A percentile compares a stretch with the other conserved stretches of the same genome.
phyloP scores from a whole-genome alignment of 2,329 filamentous ascomycete genomes.

The Karstenula rhodostoma region DNA sequence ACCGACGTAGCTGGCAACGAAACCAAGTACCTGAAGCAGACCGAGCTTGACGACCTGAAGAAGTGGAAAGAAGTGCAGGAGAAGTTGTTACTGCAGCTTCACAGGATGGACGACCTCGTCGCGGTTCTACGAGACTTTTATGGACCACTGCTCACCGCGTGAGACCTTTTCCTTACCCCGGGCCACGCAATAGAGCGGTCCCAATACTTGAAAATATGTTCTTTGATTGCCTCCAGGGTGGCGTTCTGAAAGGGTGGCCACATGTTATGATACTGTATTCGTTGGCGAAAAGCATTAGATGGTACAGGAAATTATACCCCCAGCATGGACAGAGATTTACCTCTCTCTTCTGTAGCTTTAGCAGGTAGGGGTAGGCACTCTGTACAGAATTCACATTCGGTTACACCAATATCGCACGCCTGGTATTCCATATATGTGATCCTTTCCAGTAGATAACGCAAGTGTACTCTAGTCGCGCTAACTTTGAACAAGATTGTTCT shows the following conservation, averaged over 20 bases:
- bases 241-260: slow-evolving; percentile 4
- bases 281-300: slow-evolving; percentile 11
- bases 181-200: not conserved
- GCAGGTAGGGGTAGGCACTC: slow-evolving; percentile 9
- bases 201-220: not conserved
- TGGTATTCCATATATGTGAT: not conserved
- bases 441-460: not conserved
- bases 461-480: not conserved
- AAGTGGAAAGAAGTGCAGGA: slow-evolving; percentile 69
- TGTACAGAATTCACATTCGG: not conserved
- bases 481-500: not conserved
- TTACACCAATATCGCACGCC: not conserved
- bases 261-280: not conserved
- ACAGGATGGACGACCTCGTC: slow-evolving; percentile 83
- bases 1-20: slow-evolving; percentile 86
- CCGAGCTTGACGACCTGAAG: slow-evolving; percentile 75
- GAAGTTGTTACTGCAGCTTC: slow-evolving; percentile 79
- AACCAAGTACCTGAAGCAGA: slow-evolving; percentile 77
- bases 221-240: not conserved
- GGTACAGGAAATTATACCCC: slow-evolving; percentile 15
- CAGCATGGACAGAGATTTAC: slow-evolving; percentile 15
- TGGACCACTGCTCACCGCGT: slow-evolving; percentile 38
- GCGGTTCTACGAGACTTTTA: slow-evolving; percentile 76
- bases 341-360: slow-evolving; percentile 14
- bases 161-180: not conserved